phyloP scores from a whole-genome alignment of 2,329 filamentous ascomycete genomes.

The Alternaria gansuensis region DNA sequence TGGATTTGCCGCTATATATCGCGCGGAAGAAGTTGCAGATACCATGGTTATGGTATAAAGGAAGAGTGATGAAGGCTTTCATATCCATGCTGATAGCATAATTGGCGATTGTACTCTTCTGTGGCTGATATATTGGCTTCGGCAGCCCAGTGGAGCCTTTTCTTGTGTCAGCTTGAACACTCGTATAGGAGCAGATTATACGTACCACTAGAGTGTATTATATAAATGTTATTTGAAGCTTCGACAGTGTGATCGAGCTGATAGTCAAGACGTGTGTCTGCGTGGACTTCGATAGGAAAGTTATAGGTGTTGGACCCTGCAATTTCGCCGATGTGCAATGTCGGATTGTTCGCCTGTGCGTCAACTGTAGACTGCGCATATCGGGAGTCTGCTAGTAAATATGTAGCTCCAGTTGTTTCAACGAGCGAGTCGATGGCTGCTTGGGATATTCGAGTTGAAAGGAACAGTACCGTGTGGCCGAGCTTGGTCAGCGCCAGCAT shows the following conservation, averaged over 20 bases:
- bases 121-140: conserved; percentile 69
- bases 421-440: conserved; percentile 61
- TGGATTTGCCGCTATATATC: conserved; percentile 36
- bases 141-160: conserved; percentile 68
- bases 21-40: conserved; percentile 42
- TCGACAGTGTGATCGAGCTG: conserved; percentile 34
- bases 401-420: conserved; percentile 33
- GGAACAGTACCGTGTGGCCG: conserved; percentile 64
- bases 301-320: conserved; percentile 25
- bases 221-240: conserved; percentile 32
- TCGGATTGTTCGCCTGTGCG: conserved; percentile 21
- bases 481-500: conserved; percentile 65
- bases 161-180: neutral
- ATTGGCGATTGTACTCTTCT: conserved; percentile 50
- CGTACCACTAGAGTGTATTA: conserved; percentile 41
- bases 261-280: conserved; percentile 37
- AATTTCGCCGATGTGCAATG: conserved; percentile 27
- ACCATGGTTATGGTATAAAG: conserved; percentile 40
- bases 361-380: conserved; percentile 48
- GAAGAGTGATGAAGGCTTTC: conserved; percentile 37
- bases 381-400: conserved; percentile 34
- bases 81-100: conserved; percentile 34
- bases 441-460: conserved; percentile 64
- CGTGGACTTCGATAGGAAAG: conserved; percentile 38
- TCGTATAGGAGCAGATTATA: conserved; percentile 16